These are phyloP conservation scores for Gremmenia infestans DNA, from an alignment of 2,329 filamentous ascomycete genomes.

Conservation along the genomic window DNA sequence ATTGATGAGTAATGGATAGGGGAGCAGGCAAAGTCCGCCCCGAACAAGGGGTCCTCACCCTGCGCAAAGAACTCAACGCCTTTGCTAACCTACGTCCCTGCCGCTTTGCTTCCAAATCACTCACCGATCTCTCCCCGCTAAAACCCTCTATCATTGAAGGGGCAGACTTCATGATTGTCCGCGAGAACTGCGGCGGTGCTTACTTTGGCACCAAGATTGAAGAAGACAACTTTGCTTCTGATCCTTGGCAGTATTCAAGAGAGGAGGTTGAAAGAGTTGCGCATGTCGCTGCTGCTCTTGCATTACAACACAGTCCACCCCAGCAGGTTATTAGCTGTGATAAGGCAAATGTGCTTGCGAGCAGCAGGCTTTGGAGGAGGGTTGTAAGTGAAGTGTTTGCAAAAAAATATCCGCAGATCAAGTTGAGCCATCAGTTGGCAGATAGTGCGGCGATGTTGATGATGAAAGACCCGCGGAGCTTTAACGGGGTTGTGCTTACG, in stretches of 20 bases:
- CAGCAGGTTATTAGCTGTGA: slow-evolving; percentile 76
- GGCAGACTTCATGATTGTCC: slow-evolving; percentile 90
- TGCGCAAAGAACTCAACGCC: slow-evolving; percentile 96
- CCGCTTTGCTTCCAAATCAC: slow-evolving; percentile 47
- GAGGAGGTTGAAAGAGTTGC: slow-evolving; percentile 82
- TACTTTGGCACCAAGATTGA: slow-evolving; percentile 96
- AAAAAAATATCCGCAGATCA: slow-evolving; percentile 79
- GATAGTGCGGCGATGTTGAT: slow-evolving; percentile 92
- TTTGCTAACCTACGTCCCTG: slow-evolving; percentile 97
- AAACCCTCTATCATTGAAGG: slow-evolving; percentile 83
- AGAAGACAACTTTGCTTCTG: slow-evolving; percentile 86
- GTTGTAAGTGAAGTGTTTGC: slow-evolving; percentile 76
- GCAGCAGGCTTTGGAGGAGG: slow-evolving; percentile 80
- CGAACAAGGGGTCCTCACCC: slow-evolving; percentile 88
- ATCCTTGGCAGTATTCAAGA: slow-evolving; percentile 92
- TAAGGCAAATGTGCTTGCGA: slow-evolving; percentile 92
- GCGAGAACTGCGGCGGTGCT: slow-evolving; percentile 98
- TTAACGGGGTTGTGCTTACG: slow-evolving; percentile 86
- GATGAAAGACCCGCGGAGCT: slow-evolving; percentile 79
- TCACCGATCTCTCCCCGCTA: slow-evolving; percentile 90
- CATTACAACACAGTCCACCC: slow-evolving; percentile 49
- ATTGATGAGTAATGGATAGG: slow-evolving; percentile 54
- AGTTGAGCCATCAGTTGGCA: slow-evolving; percentile 81
- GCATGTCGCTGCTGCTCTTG: slow-evolving; percentile 71
- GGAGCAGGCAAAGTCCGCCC: slow-evolving; percentile 79